Base-by-base conservation (phyloP, 2,329 filamentous ascomycete genomes). In the Fusarium scirpi region DNA sequence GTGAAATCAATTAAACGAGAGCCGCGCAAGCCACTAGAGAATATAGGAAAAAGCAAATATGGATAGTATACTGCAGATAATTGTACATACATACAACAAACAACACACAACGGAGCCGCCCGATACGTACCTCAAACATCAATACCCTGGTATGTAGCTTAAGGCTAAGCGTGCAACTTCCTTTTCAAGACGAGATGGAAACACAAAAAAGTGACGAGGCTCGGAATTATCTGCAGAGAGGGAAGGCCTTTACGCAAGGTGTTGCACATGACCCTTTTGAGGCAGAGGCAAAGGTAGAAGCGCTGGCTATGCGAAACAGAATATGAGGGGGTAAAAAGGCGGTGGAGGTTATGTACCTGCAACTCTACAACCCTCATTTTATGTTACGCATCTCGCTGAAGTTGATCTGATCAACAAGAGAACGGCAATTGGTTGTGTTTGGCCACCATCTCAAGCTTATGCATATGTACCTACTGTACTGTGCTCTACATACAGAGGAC, bases 181-280 rank as follows among this genome's bases (percentile, higher is more conserved):
- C 44, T 43, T 34, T 49, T 49, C 30, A 48, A 49, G 52, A 51
- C 40, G 40, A 43, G 60, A 43, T 46, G 48, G 41, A 63, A 56
- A 53, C 22, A 45, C 47, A 63, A 41, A 32, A 62, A 61, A 38
- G 54, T 49, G 55, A 46, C 48, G 53, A 44, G 60, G 65, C 29
- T 67, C 62, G 56, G 56, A 46, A 49, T 40, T 44, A 44, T 57
- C 54, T 67, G 34, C 44, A 67, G 46, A 58, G 51, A 57, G 55
- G 55, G 51, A 59, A 54, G 57, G 32, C 52, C 41, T 48, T 43
- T 63, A 53, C 47, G 53, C 22, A 55, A 58, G 52, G 47, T 57
- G 56, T 46, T 58, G 69, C 71, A 74, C 64, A 74, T 73, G 70
- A 73, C 54, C 61, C 46, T 49, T 64, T 58, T 18, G 60, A 57